Base-by-base conservation (phyloP, 345 rosid genomes). In the Noccaea bulbosa region DNA sequence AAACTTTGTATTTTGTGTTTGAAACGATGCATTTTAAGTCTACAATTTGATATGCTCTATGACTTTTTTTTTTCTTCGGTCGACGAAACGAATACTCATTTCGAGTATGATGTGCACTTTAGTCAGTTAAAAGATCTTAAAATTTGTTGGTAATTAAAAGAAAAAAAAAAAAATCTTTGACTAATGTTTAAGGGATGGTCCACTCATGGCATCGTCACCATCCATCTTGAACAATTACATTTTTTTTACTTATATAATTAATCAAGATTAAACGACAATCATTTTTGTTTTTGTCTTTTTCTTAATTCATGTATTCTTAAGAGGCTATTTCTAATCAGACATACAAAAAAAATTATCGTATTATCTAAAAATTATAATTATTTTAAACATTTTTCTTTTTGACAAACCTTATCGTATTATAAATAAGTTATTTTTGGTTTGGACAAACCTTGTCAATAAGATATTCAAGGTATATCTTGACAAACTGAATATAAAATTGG, bases 181-280 rank as follows among this genome's bases (percentile, higher is more conserved):
- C 76, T 54, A 63, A 22, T 4, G 7, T 50, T 52, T 11, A 4
- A 33, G 34, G 47, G 35, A 35, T 67, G 35, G 35, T 35, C 72
- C 62, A 71, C 38, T 52, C 51, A 37, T 33, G 8, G 20, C 7
- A 4, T 6, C n/a, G 39, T 53, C 63, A 22, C 62, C 52, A 22
- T 53, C 40, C 47, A 62, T 40, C 33, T 27, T 27, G 30, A 27
- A 11, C 14, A 9, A 62, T 63, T 35, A 16, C 63, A 27, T 27
- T 27, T 27, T 40, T 45, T 35, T 63, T 63, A 53, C 55, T 6
- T 22, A 12, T 12, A 35, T 60, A 12, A 8, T 14, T 11, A 16
- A 24, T 14, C 7, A 7, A 3, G 7, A 30, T 5, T 1, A 46
- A 37, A 10, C 17, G 4, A 58, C 47, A 22, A 17, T 2, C 12